These are phyloP conservation scores for Blastobotrys niveus DNA, from an alignment of 1,139 yeast genomes.

Conservation along the genomic window DNA sequence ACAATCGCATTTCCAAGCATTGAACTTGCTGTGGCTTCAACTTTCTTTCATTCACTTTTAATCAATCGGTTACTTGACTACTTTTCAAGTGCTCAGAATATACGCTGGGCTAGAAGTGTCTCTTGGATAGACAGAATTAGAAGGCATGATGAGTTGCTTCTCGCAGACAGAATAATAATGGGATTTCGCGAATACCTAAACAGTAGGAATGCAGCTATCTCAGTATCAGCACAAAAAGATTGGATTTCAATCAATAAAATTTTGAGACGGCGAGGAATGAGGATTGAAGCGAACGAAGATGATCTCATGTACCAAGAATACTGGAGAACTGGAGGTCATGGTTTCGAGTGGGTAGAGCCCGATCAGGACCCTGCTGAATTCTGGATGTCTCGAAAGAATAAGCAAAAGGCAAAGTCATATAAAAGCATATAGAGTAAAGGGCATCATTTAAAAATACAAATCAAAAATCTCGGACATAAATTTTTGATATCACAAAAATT, in stretches of 20 bases:
- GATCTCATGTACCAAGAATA: constrained; percentile 68
- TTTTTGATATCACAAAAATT: too few species aligned
- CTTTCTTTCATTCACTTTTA: too few species aligned
- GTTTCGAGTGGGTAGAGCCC: constrained; percentile 72
- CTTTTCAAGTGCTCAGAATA: too few species aligned
- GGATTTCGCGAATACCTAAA: too few species aligned
- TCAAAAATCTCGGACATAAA: too few species aligned
- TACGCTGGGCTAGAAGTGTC: constrained; percentile 13
- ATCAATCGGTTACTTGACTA: too few species aligned
- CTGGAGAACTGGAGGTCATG: constrained; percentile 68
- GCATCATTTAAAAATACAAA: too few species aligned
- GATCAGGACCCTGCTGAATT: constrained; percentile 54
- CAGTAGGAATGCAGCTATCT: not conserved
- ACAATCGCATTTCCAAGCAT: too few species aligned
- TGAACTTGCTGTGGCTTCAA: too few species aligned
- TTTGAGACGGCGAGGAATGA: constrained; percentile 19
- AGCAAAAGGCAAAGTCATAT: too few species aligned
- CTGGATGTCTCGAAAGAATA: not conserved
- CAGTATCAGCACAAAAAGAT: not conserved
- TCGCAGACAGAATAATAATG: constrained; percentile 21
- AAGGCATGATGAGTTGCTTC: constrained; percentile 16
- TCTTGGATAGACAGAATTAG: constrained; percentile 10
- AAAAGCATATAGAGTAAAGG: too few species aligned
- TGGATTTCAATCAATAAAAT: too few species aligned
- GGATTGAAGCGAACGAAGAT: constrained; percentile 58